Conservation (phyloP, 345 rosid genomes). For the Eucalyptus erythrocorys region DNA sequence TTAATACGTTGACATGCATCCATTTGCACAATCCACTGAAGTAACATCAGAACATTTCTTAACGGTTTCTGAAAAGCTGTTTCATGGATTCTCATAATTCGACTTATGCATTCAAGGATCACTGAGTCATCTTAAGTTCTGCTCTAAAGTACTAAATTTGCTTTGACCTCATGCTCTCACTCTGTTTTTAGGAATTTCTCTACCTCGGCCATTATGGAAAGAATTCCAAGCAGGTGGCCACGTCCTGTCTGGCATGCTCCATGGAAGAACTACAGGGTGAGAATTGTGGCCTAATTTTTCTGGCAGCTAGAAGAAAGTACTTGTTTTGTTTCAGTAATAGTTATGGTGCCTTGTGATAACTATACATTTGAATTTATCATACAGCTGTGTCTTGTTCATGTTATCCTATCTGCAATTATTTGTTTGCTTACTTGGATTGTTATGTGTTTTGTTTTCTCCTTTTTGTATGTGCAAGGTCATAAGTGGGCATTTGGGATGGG, state of each 20-base stretch:
- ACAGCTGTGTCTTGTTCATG: not conserved
- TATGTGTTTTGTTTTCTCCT: not conserved
- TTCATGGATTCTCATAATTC: not conserved
- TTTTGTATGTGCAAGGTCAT: constrained; percentile 47
- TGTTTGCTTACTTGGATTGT: not conserved
- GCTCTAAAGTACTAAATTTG: not conserved
- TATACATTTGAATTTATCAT: not conserved
- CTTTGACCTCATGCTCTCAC: not conserved
- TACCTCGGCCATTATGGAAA: constrained; percentile 85
- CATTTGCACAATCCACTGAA: not conserved
- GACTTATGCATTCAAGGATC: not conserved
- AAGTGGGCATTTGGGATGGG: constrained; percentile 99
- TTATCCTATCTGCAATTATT: not conserved
- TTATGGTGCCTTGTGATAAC: not conserved
- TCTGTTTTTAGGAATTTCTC: constrained; percentile 43
- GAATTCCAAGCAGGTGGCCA: constrained; percentile 98
- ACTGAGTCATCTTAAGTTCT: not conserved
- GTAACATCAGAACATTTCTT: not conserved
- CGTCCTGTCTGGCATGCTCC: constrained; percentile 97
- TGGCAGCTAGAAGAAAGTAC: not conserved
- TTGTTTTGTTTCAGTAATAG: not conserved
- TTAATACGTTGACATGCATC: not conserved
- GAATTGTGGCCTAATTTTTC: not conserved
- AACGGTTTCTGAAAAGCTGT: not conserved
- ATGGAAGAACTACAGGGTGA: constrained; percentile 98